Conservation (phyloP, 2,329 filamentous ascomycete species). For the Xenoacremonium recifei region DNA sequence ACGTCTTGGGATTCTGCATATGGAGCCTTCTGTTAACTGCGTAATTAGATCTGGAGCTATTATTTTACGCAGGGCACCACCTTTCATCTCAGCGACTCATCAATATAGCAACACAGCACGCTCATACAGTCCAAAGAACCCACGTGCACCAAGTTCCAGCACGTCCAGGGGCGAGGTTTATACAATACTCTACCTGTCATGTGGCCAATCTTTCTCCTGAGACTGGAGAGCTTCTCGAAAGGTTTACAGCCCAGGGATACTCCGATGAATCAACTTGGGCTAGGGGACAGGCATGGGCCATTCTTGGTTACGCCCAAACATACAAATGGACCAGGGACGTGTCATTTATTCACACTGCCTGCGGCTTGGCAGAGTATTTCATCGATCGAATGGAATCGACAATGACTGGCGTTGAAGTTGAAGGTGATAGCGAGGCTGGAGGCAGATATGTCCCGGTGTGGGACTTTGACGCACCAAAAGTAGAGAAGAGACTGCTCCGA, state of each 20-base stretch:
- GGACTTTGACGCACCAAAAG: no score
- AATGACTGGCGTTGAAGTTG: slow-evolving; percentile 21
- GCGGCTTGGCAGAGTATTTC: slow-evolving; percentile 47
- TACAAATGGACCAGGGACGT: slow-evolving; percentile 45
- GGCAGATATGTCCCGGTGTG: slow-evolving; percentile 31
- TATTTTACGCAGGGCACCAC: slow-evolving; percentile 37
- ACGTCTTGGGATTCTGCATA: background rate
- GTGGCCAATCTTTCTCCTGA: slow-evolving; percentile 44
- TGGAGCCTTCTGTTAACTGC: background rate
- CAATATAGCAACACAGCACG: slow-evolving; percentile 38
- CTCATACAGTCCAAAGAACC: slow-evolving; percentile 34
- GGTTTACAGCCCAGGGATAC: slow-evolving; percentile 46
- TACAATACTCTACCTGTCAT: slow-evolving; percentile 35
- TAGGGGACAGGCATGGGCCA: slow-evolving; percentile 48
- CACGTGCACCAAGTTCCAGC: slow-evolving; percentile 30
- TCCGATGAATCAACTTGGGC: slow-evolving; percentile 45
- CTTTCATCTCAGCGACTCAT: slow-evolving; percentile 25
- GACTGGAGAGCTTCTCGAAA: slow-evolving; percentile 36
- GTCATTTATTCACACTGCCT: slow-evolving; percentile 41
- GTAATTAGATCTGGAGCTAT: slow-evolving; percentile 30
- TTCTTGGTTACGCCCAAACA: slow-evolving; percentile 47
- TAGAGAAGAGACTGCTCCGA: no score
- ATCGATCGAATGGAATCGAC: slow-evolving; percentile 34
- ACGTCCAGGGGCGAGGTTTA: background rate
- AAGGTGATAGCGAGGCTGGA: slow-evolving; percentile 8